Conservation (phyloP, 257 asterid species). For the Solanum neorickii region DNA sequence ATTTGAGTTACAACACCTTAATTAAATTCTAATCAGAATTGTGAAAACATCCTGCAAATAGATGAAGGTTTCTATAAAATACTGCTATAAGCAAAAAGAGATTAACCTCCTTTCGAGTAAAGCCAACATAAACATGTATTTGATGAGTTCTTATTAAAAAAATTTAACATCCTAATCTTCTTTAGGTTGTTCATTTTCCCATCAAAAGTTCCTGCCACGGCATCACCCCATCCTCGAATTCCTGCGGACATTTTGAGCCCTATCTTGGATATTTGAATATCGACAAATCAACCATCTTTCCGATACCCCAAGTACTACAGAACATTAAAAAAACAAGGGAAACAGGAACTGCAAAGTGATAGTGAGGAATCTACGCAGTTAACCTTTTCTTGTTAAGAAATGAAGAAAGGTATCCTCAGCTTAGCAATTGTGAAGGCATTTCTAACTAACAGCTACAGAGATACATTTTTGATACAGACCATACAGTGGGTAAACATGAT, state of each 20-base stretch:
- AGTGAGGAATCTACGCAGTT: neutral
- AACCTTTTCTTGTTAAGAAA: neutral
- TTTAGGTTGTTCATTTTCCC: neutral
- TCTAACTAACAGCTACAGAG: neutral
- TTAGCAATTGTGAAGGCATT: neutral
- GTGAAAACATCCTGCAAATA: neutral
- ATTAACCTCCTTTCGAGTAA: neutral
- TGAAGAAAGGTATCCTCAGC: neutral
- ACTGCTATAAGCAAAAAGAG: neutral
- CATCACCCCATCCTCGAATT: neutral
- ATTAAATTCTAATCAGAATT: neutral
- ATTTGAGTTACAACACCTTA: neutral
- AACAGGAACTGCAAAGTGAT: neutral
- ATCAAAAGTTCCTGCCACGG: neutral
- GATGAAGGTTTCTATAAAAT: neutral
- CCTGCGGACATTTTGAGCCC: neutral
- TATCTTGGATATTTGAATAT: neutral
- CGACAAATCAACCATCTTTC: neutral
- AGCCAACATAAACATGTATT: neutral
- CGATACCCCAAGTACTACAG: neutral
- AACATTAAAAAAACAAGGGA: neutral
- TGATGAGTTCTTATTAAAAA: neutral
- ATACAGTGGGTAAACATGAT: neutral
- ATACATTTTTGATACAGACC: neutral
- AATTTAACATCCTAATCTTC: neutral